Conservation (phyloP, 2,329 filamentous ascomycete genomes). For the Pleomassaria siparia region DNA sequence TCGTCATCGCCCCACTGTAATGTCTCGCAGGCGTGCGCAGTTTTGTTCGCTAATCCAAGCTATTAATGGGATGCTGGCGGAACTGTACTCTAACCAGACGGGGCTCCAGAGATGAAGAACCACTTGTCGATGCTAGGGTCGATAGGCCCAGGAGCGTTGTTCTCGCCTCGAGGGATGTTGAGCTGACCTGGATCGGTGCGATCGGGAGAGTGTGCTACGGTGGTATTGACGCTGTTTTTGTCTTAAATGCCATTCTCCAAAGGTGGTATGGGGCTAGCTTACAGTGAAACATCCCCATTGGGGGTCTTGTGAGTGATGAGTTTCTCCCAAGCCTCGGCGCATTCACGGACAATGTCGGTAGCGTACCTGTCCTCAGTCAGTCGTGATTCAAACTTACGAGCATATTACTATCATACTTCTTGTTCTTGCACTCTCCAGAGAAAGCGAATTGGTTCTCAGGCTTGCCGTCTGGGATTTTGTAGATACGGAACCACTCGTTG, state of each 20-base stretch:
- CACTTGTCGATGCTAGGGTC: conserved; percentile 99
- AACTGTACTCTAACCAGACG: conserved; percentile 49
- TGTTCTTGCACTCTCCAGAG: conserved; percentile 99
- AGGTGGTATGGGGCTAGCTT: conserved; percentile 49
- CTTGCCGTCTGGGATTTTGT: conserved; percentile 99
- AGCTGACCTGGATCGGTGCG: conserved; percentile 70
- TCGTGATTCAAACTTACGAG: conserved; percentile 11
- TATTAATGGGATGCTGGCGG: neutral
- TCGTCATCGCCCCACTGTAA: no score
- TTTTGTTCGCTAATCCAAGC: neutral
- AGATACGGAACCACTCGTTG: conserved; percentile 99
- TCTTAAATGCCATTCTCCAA: conserved; percentile 34
- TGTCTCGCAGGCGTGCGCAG: neutral
- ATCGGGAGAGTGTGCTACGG: conserved; percentile 71
- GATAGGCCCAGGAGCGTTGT: conserved; percentile 82
- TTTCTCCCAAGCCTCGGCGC: conserved; percentile 94
- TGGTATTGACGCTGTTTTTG: conserved; percentile 72
- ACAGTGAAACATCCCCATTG: conserved; percentile 78
- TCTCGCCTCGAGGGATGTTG: conserved; percentile 76
- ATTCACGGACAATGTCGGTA: conserved; percentile 93
- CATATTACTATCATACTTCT: conserved; percentile 63
- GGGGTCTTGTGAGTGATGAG: conserved; percentile 87
- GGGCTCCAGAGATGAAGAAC: conserved; percentile 99
- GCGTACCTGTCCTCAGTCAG: conserved; percentile 66
- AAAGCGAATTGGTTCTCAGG: conserved; percentile 99